Percentiles rank a stretch among this genome's conserved stretches.
Evolutionary conservation across 345 rosid genomes (phyloP).

Genomic region (Murraya koenigii): DNA sequence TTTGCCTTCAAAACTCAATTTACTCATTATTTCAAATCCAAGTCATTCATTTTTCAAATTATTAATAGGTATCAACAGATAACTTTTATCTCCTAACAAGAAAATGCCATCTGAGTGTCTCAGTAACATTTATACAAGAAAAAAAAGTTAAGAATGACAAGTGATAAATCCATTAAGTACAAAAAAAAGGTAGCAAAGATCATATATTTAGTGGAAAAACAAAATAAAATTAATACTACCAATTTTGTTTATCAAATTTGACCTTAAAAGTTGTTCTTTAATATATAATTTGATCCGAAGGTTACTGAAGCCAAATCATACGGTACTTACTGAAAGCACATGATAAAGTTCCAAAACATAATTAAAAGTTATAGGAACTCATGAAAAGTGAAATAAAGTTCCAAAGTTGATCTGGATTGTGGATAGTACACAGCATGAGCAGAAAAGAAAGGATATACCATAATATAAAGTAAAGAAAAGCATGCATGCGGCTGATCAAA

Average conservation of each 20-base stretch:
- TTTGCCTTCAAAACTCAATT: neutral
- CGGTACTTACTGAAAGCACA: neutral
- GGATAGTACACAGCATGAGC: neutral
- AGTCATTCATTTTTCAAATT: neutral
- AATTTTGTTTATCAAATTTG: neutral
- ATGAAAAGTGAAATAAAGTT: neutral
- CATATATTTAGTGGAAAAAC: neutral
- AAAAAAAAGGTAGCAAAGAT: neutral
- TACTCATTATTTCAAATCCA: neutral
- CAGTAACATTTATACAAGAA: neutral
- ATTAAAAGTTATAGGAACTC: neutral
- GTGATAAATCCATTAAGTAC: neutral
- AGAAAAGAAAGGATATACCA: neutral
- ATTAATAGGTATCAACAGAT: neutral
- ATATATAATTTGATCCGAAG: neutral
- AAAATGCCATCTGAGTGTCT: neutral
- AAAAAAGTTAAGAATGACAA: neutral
- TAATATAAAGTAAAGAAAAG: neutral
- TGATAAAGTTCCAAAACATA: neutral
- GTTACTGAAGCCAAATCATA: neutral
- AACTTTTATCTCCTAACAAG: neutral
- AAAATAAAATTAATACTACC: neutral
- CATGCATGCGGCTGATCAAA: neutral
- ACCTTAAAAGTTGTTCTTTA: neutral
- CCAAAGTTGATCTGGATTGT: neutral